phyloP scores from a whole-genome alignment of 2,329 filamentous ascomycete genomes.

The Pestalotiopsis fici region DNA sequence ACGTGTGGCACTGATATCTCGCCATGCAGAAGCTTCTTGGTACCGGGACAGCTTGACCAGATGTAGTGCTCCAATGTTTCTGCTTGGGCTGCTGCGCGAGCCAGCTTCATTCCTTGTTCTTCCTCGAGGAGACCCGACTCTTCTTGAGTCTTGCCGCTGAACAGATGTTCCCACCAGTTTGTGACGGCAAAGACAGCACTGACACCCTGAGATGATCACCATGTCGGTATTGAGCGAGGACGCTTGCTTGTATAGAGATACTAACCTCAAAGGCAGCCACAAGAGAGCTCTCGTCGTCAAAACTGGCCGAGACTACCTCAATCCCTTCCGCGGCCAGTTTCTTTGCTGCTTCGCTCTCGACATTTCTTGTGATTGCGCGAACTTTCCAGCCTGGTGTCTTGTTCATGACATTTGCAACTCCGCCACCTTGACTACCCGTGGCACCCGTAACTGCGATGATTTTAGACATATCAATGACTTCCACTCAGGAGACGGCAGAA shows the following conservation, averaged over 20 bases:
- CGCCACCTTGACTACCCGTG: conserved; percentile 10
- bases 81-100: conserved; percentile 34
- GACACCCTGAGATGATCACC: conserved; percentile 1
- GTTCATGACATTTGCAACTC: conserved; percentile 13
- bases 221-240: neutral
- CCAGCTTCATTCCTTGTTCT: conserved; percentile 38
- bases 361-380: conserved; percentile 11
- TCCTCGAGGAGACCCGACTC: conserved; percentile 35
- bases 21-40: conserved; percentile 26
- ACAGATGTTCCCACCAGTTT: conserved; percentile 34
- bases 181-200: conserved; percentile 37
- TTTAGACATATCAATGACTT: neutral
- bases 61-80: conserved; percentile 39
- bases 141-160: conserved; percentile 16
- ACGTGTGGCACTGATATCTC: conserved; percentile 28
- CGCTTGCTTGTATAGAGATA: too few species aligned
- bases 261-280: conserved; percentile 4
- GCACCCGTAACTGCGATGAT: conserved; percentile 12
- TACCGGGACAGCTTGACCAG: conserved; percentile 42
- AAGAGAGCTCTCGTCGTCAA: conserved; percentile 13
- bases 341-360: conserved; percentile 3
- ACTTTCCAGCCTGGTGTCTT: conserved; percentile 13
- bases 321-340: conserved; percentile 7
- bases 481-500: neutral
- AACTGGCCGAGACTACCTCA: conserved; percentile 6